A percentile compares a stretch with the other conserved stretches of the same genome.
phyloP scores from a whole-genome alignment of 306 rosid genomes.

The Castanospermum australe region DNA sequence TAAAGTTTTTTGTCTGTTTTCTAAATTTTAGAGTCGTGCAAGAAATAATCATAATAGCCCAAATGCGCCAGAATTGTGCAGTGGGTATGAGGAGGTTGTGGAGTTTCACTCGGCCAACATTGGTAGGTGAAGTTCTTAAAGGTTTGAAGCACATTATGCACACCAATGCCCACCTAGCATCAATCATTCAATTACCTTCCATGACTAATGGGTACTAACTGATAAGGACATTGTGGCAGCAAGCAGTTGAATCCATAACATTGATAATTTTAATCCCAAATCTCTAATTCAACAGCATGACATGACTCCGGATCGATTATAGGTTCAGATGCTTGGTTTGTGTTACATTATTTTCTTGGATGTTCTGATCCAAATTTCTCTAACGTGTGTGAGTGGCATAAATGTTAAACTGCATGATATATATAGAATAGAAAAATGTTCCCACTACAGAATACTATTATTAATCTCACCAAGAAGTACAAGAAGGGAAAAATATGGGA shows the following conservation, averaged over 20 bases:
- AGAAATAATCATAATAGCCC: not conserved
- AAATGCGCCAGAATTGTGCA: not conserved
- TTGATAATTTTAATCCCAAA: constrained; percentile 11
- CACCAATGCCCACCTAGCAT: constrained; percentile 15
- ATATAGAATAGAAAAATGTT: too few species aligned
- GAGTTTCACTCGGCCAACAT: constrained; percentile 8
- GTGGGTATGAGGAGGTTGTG: constrained; percentile 7
- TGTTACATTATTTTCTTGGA: not conserved
- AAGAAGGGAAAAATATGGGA: not conserved
- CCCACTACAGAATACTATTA: too few species aligned
- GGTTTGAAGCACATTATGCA: constrained; percentile 24
- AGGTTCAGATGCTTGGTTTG: not conserved
- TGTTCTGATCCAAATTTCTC: not conserved
- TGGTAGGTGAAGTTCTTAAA: constrained; percentile 20
- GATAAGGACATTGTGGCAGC: constrained; percentile 38
- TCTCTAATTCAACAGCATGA: constrained; percentile 15
- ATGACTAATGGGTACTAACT: not conserved
- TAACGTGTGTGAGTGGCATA: not conserved
- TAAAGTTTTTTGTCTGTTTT: not conserved
- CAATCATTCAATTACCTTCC: constrained; percentile 31
- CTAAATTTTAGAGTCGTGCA: not conserved
- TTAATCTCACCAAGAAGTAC: not conserved
- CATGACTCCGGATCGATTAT: not conserved
- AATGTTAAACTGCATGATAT: not conserved
- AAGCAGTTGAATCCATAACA: not conserved